Evolutionary conservation across 176 grass and related monocot genomes (phyloP), one percentile per base, ranked within the genome.

Genomic region (Pharus latifolius): DNA sequence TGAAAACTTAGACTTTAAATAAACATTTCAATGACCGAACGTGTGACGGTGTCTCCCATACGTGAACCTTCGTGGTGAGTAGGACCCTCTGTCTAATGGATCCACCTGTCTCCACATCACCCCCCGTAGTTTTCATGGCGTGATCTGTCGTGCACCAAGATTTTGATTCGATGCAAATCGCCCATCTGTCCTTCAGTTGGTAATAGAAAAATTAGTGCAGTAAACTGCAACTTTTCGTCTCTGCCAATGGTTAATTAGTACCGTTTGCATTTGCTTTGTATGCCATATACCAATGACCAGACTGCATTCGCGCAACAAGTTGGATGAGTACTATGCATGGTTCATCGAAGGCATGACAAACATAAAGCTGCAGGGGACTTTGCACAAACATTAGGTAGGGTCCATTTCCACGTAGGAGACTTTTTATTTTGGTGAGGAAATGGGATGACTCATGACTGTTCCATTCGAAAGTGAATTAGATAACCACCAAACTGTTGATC

Each of bases 371-470:
- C 34, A 51, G 62, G 33, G 70, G 63, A 9, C 13, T 40, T 27
- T 70, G 72, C 77, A 81, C 77, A 86, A 49, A 23, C 31, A 40
- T 59, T 77, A 55, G 81, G 41, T 31, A 58, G 58, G 58, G 58
- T 38, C 62, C 57, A 69, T 25, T 42, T 73, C 57, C 48, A 20
- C 52, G 7, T 76, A 28, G 51, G 32, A 80, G 22, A 28, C 57
- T 65, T 76, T 52, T 17, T 49, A 64, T 76, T 56, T 44, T 76
- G 56, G 63, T 76, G 35, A 64, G 58, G 58, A 50, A 42, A 44
- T 62, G 47, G 70, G 56, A 60, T n/a, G 60, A 32, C 43, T n/a
- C 58, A 73, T 85, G 81, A 88, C 80, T 82, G 80, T 88, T 76
- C 68, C 64, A 74, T 80, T 48, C 78, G 46, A 63, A 91, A 81